Evolutionary conservation across 129 eudicot species (phyloP).

Genomic region (Heracleum sosnowskyi): DNA sequence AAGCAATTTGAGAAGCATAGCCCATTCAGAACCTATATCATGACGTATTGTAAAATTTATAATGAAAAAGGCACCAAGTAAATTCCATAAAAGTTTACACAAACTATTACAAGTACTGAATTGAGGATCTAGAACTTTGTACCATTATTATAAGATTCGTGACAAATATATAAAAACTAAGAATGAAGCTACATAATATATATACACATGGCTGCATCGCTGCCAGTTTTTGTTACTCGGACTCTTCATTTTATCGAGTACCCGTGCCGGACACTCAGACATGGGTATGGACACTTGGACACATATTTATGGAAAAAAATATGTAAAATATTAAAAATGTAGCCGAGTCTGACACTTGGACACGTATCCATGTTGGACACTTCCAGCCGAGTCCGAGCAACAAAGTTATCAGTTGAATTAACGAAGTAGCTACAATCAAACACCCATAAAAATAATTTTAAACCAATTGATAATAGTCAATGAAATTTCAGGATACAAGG

Average conservation of each 20-base stretch:
- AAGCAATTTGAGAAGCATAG: not conserved
- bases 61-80: not conserved
- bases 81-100: not conserved
- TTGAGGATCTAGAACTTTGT: not conserved
- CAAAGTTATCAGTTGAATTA: too few relatives aligned
- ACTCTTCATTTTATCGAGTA: too few relatives aligned
- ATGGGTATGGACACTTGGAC: too few relatives aligned
- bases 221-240: too few relatives aligned
- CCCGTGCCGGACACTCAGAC: too few relatives aligned
- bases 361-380: too few relatives aligned
- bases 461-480: not conserved
- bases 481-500: not conserved
- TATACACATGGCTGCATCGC: not conserved
- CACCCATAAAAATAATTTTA: not conserved
- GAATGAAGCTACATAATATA: not conserved
- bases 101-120: not conserved
- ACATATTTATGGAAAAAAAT: too few relatives aligned
- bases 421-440: not conserved
- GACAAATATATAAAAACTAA: not conserved
- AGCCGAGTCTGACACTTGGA: too few relatives aligned
- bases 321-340: too few relatives aligned
- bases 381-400: too few relatives aligned
- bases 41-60: not conserved
- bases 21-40: not conserved
- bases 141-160: too few relatives aligned